phyloP scores from a whole-genome alignment of 1,284 basidiomycete genomes.

The Austropuccinia psidii region DNA sequence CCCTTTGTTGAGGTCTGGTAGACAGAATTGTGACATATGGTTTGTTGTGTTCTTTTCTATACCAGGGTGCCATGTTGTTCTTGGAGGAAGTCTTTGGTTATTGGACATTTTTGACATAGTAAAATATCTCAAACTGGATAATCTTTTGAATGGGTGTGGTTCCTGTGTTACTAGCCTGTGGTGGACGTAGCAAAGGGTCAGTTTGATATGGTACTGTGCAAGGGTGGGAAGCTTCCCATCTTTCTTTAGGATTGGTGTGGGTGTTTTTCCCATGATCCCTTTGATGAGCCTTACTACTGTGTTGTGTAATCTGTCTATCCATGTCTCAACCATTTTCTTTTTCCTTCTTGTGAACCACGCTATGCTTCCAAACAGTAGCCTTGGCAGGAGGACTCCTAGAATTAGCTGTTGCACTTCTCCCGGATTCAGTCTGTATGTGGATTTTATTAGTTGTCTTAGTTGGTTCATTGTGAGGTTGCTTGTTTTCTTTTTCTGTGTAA shows the following conservation, averaged over 20 bases:
- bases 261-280: background rate
- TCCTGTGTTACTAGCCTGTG: no score
- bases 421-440: background rate
- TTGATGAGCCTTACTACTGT: background rate
- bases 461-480: background rate
- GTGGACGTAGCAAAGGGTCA: no score
- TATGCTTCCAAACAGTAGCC: slow-evolving; percentile 9
- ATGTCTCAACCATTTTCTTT: background rate
- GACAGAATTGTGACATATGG: no score
- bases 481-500: background rate
- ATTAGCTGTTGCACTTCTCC: background rate
- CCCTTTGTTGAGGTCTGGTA: no score
- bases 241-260: background rate
- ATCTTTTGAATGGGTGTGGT: no score
- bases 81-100: no score
- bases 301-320: background rate
- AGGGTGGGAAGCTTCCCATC: no score
- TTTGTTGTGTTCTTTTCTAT: no score
- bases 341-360: background rate
- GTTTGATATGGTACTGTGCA: no score
- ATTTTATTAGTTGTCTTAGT: background rate
- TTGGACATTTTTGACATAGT: no score
- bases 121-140: no score
- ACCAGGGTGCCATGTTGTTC: no score
- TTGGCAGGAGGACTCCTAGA: background rate